Evolutionary conservation across 345 rosid genomes (phyloP).

Genomic region (Eutrema yunnanense): DNA sequence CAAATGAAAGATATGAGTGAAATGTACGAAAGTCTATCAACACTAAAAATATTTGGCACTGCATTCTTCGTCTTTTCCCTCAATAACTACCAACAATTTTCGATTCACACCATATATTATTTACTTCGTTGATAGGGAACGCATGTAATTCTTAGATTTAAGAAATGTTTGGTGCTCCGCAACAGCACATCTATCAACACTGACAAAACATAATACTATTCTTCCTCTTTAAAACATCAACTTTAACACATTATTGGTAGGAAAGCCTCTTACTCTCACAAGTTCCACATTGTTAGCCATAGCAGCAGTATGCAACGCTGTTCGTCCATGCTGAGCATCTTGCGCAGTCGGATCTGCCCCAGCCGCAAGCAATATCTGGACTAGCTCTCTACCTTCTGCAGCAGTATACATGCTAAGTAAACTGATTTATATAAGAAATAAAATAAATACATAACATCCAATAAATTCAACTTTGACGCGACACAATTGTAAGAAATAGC

Average conservation of each 20-base stretch:
- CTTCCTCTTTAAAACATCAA: background rate
- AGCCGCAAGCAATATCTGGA: constrained; percentile 73
- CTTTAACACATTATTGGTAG: background rate
- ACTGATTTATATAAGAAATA: background rate
- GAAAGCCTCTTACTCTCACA: constrained; percentile 57
- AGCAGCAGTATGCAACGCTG: constrained; percentile 91
- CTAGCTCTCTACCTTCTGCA: constrained; percentile 93
- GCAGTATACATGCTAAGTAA: constrained; percentile 23
- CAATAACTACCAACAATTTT: constrained; percentile 2
- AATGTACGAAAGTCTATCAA: background rate
- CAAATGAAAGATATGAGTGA: background rate
- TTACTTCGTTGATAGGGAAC: background rate
- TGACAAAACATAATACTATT: background rate
- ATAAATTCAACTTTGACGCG: background rate
- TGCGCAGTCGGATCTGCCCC: constrained; percentile 92
- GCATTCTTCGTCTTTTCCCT: background rate
- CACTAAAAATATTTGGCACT: constrained; percentile 6
- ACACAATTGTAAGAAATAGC: background rate
- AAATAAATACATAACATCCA: background rate
- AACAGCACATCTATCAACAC: background rate
- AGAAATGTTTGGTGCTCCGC: constrained; percentile 1
- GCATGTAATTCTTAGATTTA: background rate
- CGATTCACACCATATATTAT: background rate
- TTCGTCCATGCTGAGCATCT: constrained; percentile 81
- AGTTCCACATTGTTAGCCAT: constrained; percentile 86